phyloP scores from a whole-genome alignment of 1,139 yeast genomes.

The Zhuliangozyma blackwelliae region DNA sequence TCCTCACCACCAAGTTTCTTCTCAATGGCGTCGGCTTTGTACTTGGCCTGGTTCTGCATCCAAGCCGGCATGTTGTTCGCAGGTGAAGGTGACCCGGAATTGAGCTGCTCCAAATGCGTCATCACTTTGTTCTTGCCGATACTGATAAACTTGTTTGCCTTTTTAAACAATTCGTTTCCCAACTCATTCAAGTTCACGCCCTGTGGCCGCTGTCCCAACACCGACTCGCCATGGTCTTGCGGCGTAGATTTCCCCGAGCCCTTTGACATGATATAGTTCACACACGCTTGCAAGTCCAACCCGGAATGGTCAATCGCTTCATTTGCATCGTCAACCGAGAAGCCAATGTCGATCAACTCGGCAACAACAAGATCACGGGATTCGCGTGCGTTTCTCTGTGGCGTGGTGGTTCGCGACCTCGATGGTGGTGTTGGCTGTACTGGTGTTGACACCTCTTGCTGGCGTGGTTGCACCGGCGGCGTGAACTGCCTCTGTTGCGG shows the following conservation, averaged over 20 bases:
- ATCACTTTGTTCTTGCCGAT: constrained; percentile 60
- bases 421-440: background rate
- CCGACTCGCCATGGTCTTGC: constrained; percentile 11
- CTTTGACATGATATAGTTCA: constrained; percentile 57
- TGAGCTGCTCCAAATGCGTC: constrained; percentile 62
- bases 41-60: constrained; percentile 62
- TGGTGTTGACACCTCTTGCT: constrained; percentile 1
- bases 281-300: constrained; percentile 59
- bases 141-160: constrained; percentile 58
- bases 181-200: constrained; percentile 48
- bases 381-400: background rate
- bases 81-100: constrained; percentile 22
- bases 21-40: constrained; percentile 40
- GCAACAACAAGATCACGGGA: constrained; percentile 55
- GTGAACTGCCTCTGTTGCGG: too few relatives aligned
- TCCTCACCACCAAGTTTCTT: constrained; percentile 36
- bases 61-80: constrained; percentile 62
- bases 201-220: constrained; percentile 10
- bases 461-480: background rate
- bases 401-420: background rate
- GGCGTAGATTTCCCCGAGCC: constrained; percentile 9
- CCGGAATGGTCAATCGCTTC: constrained; percentile 60
- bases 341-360: constrained; percentile 77
- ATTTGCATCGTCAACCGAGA: constrained; percentile 56
- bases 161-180: constrained; percentile 58